Conservation (phyloP, 1,139 yeast species). For the Yueomyces sp. region DNA sequence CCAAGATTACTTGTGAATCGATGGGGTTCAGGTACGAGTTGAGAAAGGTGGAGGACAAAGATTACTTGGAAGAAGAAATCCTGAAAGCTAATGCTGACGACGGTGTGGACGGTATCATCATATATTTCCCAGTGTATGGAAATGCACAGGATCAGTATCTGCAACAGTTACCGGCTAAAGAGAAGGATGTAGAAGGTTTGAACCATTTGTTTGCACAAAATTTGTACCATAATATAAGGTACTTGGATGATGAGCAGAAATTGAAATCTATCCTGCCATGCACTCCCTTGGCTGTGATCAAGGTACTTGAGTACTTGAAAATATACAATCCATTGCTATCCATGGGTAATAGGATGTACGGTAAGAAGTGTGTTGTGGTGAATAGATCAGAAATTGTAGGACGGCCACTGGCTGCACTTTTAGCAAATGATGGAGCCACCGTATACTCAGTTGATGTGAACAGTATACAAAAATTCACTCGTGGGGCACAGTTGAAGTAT, state of each 20-base stretch:
- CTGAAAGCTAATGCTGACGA: constrained; percentile 72
- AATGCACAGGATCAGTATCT: constrained; percentile 89
- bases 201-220: constrained; percentile 86
- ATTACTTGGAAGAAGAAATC: constrained; percentile 72
- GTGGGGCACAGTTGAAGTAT: constrained; percentile 83
- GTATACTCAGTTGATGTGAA: constrained; percentile 86
- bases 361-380: constrained; percentile 80
- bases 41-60: constrained; percentile 54
- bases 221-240: constrained; percentile 85
- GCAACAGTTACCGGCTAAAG: constrained; percentile 72
- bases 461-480: constrained; percentile 78
- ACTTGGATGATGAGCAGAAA: constrained; percentile 46
- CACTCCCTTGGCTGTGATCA: constrained; percentile 89
- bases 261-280: constrained; percentile 89
- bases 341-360: constrained; percentile 85
- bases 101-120: constrained; percentile 82
- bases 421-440: constrained; percentile 95
- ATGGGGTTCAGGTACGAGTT: constrained; percentile 80
- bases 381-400: constrained; percentile 96
- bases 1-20: constrained; percentile 77
- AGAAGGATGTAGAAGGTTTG: constrained; percentile 92
- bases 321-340: constrained; percentile 72
- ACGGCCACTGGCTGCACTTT: constrained; percentile 85
- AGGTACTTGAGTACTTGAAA: constrained; percentile 80
- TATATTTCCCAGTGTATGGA: constrained; percentile 96